These are phyloP conservation scores for Penicillium crustosum DNA, from an alignment of 2,329 filamentous ascomycete genomes.

Conservation along the genomic window DNA sequence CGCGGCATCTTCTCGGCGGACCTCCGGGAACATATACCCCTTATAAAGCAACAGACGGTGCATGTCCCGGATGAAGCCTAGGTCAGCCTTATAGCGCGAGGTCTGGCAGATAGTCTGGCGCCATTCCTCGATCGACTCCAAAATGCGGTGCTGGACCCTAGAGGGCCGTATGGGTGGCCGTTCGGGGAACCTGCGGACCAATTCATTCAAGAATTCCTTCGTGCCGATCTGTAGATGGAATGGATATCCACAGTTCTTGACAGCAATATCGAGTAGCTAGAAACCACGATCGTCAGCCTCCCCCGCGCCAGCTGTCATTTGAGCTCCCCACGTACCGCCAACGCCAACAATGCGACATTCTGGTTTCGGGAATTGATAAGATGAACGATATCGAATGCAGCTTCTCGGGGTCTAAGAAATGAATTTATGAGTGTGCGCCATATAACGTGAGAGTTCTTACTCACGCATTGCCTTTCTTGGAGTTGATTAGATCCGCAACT, in stretches of 20 bases:
- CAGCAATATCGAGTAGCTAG: conserved; percentile 93
- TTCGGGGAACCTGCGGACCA: conserved; percentile 93
- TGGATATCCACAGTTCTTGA: conserved; percentile 99
- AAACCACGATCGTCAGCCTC: conserved; percentile 13
- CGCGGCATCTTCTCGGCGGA: conserved; percentile 89
- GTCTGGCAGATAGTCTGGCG: conserved; percentile 97
- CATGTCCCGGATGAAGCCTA: conserved; percentile 97
- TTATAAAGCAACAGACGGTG: conserved; percentile 94
- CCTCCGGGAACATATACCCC: conserved; percentile 91
- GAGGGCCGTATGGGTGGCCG: conserved; percentile 82
- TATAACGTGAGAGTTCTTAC: conserved; percentile 25
- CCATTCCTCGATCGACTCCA: conserved; percentile 98
- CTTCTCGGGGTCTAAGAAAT: conserved; percentile 72
- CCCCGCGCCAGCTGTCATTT: conserved; percentile 15
- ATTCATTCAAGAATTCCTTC: conserved; percentile 98
- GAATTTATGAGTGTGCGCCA: conserved; percentile 27
- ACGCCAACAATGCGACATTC: conserved; percentile 85
- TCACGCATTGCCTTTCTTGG: conserved; percentile 88
- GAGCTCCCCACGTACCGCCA: conserved; percentile 56
- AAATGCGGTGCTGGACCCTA: conserved; percentile 84
- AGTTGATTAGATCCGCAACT: conserved; percentile 93
- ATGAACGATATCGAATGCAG: conserved; percentile 86
- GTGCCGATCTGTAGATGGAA: conserved; percentile 98
- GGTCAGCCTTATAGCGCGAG: conserved; percentile 92
- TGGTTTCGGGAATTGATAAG: conserved; percentile 97